Evolutionary conservation across 768 basidiomycete genomes (phyloP).

Genomic region (Cystoderma amianthinum): DNA sequence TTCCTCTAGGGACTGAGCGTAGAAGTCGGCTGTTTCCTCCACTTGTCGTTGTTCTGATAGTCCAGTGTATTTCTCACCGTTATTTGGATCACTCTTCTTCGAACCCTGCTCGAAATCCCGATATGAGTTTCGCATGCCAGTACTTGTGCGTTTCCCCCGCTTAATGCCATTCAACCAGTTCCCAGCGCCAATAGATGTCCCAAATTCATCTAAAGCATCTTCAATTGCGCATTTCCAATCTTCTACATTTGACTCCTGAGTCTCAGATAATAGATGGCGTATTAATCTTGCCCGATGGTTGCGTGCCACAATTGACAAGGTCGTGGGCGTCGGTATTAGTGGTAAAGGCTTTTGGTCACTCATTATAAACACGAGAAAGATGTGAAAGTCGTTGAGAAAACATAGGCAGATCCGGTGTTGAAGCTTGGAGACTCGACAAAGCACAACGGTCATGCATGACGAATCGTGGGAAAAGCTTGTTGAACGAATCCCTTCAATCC

Average conservation of each 20-base stretch:
- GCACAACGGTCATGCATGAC: too few relatives aligned
- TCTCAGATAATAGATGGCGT: slow-evolving; percentile 30
- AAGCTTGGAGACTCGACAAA: too few relatives aligned
- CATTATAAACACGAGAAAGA: not conserved
- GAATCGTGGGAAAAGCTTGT: too few relatives aligned
- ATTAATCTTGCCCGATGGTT: slow-evolving; percentile 34
- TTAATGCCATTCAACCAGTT: slow-evolving; percentile 43
- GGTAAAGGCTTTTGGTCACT: not conserved
- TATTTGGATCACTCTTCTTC: slow-evolving; percentile 3
- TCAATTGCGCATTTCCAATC: slow-evolving; percentile 40
- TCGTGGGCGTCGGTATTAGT: not conserved
- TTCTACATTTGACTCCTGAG: slow-evolving; percentile 21
- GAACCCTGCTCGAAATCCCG: too few relatives aligned
- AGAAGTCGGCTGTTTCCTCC: not conserved
- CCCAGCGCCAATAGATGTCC: slow-evolving; percentile 26
- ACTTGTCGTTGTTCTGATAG: not conserved
- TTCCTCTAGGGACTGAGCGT: slow-evolving; percentile 13
- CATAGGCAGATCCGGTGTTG: too few relatives aligned
- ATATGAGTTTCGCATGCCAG: too few relatives aligned
- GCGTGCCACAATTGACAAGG: slow-evolving; percentile 23
- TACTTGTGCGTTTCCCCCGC: slow-evolving; percentile 20
- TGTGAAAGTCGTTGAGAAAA: too few relatives aligned
- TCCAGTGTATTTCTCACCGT: not conserved
- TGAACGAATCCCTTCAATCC: too few relatives aligned
- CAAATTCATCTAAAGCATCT: slow-evolving; percentile 39